Percentiles rank a stretch among this genome's conserved stretches.
Conservation (phyloP, 805 yeast species). For the Kodamaea jinghongensis region DNA sequence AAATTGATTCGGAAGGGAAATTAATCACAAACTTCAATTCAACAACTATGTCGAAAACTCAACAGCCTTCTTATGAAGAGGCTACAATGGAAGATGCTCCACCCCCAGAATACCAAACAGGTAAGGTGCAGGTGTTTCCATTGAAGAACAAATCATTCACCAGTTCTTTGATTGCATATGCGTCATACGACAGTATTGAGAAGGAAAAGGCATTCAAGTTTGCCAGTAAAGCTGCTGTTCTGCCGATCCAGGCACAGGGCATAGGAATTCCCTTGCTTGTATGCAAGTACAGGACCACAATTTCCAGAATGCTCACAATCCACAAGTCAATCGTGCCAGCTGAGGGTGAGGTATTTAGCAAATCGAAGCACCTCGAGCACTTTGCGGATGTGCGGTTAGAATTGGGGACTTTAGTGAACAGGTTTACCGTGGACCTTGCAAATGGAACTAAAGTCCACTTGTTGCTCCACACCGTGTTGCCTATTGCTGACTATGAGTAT, state of each 20-base stretch:
- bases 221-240: not conserved
- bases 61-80: too few relatives aligned
- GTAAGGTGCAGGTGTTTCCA: slow-evolving; percentile 3
- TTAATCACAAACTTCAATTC: too few relatives aligned
- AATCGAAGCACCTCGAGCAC: slow-evolving; percentile 2
- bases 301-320: slow-evolving; percentile 2
- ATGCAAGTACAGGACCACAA: not conserved
- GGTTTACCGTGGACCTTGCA: not conserved
- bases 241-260: slow-evolving; percentile 8
- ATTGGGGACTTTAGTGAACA: not conserved
- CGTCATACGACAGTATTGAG: slow-evolving; percentile 2
- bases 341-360: not conserved
- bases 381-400: slow-evolving; percentile 4
- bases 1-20: too few relatives aligned
- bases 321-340: slow-evolving; percentile 1
- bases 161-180: slow-evolving; percentile 1
- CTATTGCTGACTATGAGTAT: slow-evolving; percentile 10
- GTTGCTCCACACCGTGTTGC: slow-evolving; percentile 9
- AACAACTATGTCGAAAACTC: too few relatives aligned
- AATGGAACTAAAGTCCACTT: slow-evolving; percentile 3
- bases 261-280: slow-evolving; percentile 6
- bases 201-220: slow-evolving; percentile 3
- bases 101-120: slow-evolving; percentile 3
- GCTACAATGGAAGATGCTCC: slow-evolving; percentile 1
- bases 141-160: slow-evolving; percentile 1